A percentile compares a stretch with the other conserved stretches of the same genome.
phyloP scores from a whole-genome alignment of 2,329 filamentous ascomycete species.

The Sporothrix euskadiensis region DNA sequence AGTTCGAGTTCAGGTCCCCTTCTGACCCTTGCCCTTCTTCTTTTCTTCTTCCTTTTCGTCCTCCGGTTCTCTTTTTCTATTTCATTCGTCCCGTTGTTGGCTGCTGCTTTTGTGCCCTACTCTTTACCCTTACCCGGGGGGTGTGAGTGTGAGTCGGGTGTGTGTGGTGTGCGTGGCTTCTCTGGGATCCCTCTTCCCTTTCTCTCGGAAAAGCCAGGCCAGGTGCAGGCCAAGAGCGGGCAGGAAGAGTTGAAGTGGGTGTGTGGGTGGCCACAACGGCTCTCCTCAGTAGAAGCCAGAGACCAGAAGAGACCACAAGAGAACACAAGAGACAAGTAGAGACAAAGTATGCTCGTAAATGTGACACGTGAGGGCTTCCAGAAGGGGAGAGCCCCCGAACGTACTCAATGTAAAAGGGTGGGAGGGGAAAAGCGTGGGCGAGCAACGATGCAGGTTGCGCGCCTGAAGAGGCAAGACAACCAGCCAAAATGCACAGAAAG shows the following conservation, averaged over 20 bases:
- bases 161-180: background rate
- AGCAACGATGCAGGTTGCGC: background rate
- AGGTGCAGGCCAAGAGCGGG: background rate
- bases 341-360: background rate
- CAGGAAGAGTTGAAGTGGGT: background rate
- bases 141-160: background rate
- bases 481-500: background rate
- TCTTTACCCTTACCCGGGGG: background rate
- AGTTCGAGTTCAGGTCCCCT: background rate
- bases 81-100: background rate
- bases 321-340: background rate
- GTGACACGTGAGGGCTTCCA: conserved; percentile 24
- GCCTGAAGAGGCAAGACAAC: background rate
- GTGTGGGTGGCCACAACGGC: conserved; percentile 16
- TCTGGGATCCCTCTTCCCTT: background rate
- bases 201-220: background rate
- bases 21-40: background rate
- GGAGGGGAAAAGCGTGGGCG: background rate
- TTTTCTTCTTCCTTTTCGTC: too few relatives aligned
- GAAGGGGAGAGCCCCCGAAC: background rate
- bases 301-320: background rate
- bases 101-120: background rate
- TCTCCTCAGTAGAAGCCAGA: background rate
- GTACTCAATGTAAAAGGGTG: background rate
- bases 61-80: background rate